Evolutionary conservation across 805 yeast species (phyloP), one percentile per base, ranked within the genome.

Genomic region (Candida palmyrensis): DNA sequence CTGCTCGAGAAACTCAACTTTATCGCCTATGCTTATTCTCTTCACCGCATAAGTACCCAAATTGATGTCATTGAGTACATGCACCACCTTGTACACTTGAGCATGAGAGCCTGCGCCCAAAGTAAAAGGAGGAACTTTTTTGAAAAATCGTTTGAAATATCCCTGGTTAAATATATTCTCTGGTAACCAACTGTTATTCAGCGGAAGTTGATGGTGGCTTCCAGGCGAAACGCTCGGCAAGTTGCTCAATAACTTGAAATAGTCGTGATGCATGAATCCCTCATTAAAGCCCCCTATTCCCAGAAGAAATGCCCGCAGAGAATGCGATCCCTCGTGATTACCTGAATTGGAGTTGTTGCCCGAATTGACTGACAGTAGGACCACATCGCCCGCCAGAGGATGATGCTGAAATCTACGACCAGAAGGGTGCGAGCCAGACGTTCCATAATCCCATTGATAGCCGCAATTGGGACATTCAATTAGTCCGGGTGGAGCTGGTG

Each of bases 81-180:
- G 96, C 37, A 79, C 86, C 5, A 88, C 96, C 49, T 86, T 77
- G 48, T 73, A 82, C 7, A 88, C 96, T 18, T 81, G 75, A 0
- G 95, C 95, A 44, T 86, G 76, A 4, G 95, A 83, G 0, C 96
- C 96, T 22, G 81, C 69, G 0, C 96, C 96, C 10, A 88, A 57
- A 2, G 72, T 58, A 18, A 38, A 57, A 0, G 68, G 68, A 1
- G 75, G 68, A 10, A 78, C 57, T 20, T 75, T 71, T 25, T 64
- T 68, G 59, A 88, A 88, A 51, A 88, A 82, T 36, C 78, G 76
- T 14, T 70, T 64, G 45, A 81, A 88, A 51, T 88, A 88, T 3
- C 95, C 95, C 40, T 82, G 94, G 30, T 83, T 80, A 48, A 86
- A 84, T 3, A 88, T 66, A 6, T 70, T 68, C 7, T 60, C 55